Percentiles rank a stretch among this genome's conserved stretches.
These are phyloP conservation scores for Phenoliferia sp. DNA, from an alignment of 1,284 basidiomycete species.

Conservation along the genomic window DNA sequence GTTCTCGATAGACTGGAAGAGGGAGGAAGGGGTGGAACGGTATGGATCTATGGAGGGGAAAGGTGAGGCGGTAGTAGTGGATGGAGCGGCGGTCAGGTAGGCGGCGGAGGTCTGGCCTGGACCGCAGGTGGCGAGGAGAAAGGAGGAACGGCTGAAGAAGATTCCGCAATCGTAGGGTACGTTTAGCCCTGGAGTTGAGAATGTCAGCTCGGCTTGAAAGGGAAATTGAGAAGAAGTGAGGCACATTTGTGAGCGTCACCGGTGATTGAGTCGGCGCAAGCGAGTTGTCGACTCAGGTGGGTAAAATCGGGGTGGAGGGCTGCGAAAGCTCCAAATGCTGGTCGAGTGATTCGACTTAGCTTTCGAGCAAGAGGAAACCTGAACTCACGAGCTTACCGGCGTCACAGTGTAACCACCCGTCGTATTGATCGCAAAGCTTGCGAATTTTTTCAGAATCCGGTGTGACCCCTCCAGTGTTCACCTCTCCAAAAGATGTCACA, in stretches of 20 bases:
- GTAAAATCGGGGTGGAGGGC: conserved; percentile 44
- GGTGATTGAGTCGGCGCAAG: conserved; percentile 48
- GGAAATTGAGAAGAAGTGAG: conserved; percentile 8
- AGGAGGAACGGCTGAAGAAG: conserved; percentile 46
- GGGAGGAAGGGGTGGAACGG: conserved; percentile 41
- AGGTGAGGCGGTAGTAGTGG: not conserved
- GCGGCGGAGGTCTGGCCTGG: conserved; percentile 43
- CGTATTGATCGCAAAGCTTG: conserved; percentile 44
- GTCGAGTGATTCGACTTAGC: not conserved
- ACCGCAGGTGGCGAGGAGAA: conserved; percentile 40
- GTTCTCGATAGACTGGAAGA: conserved; percentile 50
- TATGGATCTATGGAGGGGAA: conserved; percentile 20
- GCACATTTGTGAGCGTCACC: conserved; percentile 46
- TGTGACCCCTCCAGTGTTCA: conserved; percentile 48
- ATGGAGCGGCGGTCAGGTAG: conserved; percentile 39
- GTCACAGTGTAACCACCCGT: conserved; percentile 52
- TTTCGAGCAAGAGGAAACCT: not conserved
- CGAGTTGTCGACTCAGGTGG: conserved; percentile 43
- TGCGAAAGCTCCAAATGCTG: conserved; percentile 51
- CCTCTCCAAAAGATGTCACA: conserved; percentile 48
- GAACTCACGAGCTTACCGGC: conserved; percentile 40
- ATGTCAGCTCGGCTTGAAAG: not conserved
- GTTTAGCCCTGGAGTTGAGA: conserved; percentile 30
- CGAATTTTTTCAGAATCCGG: conserved; percentile 40
- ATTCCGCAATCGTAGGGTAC: conserved; percentile 52